A percentile compares a stretch with the other conserved stretches of the same genome.
phyloP scores from a whole-genome alignment of 2,329 filamentous ascomycete species.

The Fusarium pseudocircinatum region DNA sequence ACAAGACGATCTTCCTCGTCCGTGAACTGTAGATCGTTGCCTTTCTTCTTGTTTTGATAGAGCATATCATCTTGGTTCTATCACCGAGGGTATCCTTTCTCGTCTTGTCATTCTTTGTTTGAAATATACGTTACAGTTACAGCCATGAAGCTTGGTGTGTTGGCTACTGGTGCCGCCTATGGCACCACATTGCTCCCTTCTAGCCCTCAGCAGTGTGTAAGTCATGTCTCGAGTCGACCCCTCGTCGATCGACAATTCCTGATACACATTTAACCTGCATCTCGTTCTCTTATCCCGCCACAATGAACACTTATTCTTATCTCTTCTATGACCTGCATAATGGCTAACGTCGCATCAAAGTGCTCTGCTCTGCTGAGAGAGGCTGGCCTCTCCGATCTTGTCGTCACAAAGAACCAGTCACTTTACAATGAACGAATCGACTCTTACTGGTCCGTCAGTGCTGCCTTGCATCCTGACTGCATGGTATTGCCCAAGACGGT shows the following conservation, averaged over 20 bases:
- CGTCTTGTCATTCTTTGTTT: neutral
- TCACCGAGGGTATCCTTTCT: neutral
- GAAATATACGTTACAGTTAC: neutral
- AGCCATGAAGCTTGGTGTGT: constrained; percentile 28
- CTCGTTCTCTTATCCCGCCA: neutral
- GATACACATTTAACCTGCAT: neutral
- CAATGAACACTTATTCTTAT: neutral
- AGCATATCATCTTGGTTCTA: neutral
- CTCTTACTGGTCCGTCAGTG: constrained; percentile 51
- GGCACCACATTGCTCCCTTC: constrained; percentile 3
- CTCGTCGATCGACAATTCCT: neutral
- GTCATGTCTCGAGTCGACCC: neutral
- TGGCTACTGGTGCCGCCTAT: constrained; percentile 15
- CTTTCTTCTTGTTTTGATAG: neutral
- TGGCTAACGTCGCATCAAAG: constrained; percentile 33
- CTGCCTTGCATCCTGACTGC: constrained; percentile 49
- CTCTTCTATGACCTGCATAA: neutral
- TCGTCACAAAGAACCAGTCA: constrained; percentile 42
- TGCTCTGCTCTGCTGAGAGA: constrained; percentile 40
- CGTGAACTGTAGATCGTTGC: constrained; percentile 25
- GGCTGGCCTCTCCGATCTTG: constrained; percentile 42
- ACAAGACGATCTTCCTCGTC: constrained; percentile 8
- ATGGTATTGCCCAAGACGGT: constrained; percentile 47
- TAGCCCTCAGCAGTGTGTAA: constrained; percentile 22
- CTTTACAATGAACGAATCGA: constrained; percentile 45